phyloP scores from a whole-genome alignment of 2,329 filamentous ascomycete species.

The Dactylellina haptotyla region DNA sequence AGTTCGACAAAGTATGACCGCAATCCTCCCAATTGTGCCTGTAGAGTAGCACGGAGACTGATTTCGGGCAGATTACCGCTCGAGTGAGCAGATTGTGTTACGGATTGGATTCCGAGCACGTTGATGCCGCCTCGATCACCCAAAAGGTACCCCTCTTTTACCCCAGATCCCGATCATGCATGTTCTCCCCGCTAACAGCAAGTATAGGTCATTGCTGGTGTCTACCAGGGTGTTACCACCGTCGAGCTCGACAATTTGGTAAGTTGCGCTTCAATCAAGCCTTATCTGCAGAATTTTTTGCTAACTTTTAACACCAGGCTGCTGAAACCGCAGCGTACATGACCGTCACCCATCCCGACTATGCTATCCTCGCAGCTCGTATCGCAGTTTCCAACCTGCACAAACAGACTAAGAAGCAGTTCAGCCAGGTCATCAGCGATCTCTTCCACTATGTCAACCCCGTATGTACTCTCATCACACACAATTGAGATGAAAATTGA shows the following conservation, averaged over 20 bases:
- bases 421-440: constrained; percentile 92
- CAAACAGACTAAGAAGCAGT: constrained; percentile 99
- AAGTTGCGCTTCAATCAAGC: constrained; percentile 62
- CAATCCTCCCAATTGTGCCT: not conserved
- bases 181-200: not conserved
- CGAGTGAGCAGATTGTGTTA: constrained; percentile 98
- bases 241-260: constrained; percentile 96
- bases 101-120: constrained; percentile 91
- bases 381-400: constrained; percentile 99
- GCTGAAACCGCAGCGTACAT: constrained; percentile 99
- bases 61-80: constrained; percentile 76
- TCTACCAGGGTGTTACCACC: constrained; percentile 97
- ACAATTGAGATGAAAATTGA: not conserved
- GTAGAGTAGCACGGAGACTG: not conserved
- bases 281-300: constrained; percentile 6
- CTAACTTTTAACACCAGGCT: constrained; percentile 70
- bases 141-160: constrained; percentile 71
- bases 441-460: constrained; percentile 97
- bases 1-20: constrained; percentile 81
- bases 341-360: constrained; percentile 99
- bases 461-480: constrained; percentile 43
- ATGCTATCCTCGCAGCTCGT: constrained; percentile 96
- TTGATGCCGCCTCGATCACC: constrained; percentile 97
- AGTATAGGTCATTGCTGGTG: constrained; percentile 84
- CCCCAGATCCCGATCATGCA: not conserved